These are phyloP conservation scores for Rhododendron griersonianum DNA, from an alignment of 148 eudicot species.

Conservation along the genomic window DNA sequence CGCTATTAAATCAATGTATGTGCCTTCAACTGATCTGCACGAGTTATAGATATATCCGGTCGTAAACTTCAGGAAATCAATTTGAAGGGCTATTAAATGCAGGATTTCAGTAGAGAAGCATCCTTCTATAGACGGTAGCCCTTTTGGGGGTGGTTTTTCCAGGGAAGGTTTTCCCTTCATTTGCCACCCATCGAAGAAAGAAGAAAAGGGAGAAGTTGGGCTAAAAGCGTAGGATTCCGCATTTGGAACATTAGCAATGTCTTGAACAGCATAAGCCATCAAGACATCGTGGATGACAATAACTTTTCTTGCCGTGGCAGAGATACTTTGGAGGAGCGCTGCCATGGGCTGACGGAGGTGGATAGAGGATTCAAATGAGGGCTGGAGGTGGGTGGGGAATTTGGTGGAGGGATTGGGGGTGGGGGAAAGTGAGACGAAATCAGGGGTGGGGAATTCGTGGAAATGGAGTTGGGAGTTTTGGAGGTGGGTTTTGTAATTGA, in stretches of 20 bases:
- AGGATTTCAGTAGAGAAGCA: slow-evolving; percentile 14
- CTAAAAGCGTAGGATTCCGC: background rate
- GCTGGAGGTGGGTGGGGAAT: slow-evolving; percentile 12
- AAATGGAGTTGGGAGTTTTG: background rate
- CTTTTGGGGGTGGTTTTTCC: background rate
- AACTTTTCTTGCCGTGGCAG: background rate
- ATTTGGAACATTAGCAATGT: slow-evolving; percentile 1
- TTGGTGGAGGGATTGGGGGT: background rate
- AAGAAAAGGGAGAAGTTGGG: background rate
- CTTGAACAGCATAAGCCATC: slow-evolving; percentile 18
- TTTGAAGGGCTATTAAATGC: slow-evolving; percentile 7
- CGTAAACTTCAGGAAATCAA: background rate
- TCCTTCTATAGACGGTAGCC: slow-evolving; percentile 14
- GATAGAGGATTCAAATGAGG: background rate
- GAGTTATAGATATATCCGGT: slow-evolving; percentile 33
- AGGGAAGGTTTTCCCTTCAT: slow-evolving; percentile 10
- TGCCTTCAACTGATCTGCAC: slow-evolving; percentile 21
- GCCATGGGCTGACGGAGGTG: slow-evolving; percentile 8
- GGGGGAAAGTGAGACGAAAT: background rate
- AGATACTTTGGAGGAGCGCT: background rate
- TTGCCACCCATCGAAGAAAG: background rate
- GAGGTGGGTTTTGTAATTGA: slow-evolving; percentile 5
- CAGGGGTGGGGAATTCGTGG: slow-evolving; percentile 5
- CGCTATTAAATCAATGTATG: slow-evolving; percentile 21
- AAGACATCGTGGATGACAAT: slow-evolving; percentile 8